Base-by-base conservation (phyloP, 345 rosid genomes). In the Aquilaria yunnanensis region DNA sequence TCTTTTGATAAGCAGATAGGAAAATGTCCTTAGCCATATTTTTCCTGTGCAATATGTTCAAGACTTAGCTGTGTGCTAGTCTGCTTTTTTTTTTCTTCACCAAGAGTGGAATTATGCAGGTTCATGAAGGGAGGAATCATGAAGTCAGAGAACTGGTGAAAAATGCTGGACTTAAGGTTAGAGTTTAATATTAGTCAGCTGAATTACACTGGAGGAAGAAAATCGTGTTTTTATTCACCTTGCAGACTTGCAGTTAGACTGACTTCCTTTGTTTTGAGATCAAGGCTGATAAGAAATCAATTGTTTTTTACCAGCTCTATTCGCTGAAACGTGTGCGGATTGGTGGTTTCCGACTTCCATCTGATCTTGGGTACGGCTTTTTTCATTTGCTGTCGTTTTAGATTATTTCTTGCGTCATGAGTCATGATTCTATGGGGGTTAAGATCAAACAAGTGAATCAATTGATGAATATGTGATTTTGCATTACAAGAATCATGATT, bases 61-160 rank as follows among this genome's bases (percentile, higher is more conserved):
- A 4, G 43, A 9, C 43, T 5, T 37, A 37, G 3, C 43, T 37
- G 43, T 37, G 43, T 37, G 43, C 43, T 37, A 29, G 1, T 14
- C 10, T 13, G 33, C 14, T 41, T 10, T 14, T 16, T 31, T 56
- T 51, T 32, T 37, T 43, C 37, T 47, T 63, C 7, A 31, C 32
- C 57, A 63, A 52, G 60, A 79, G 47, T 47, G 12, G 60, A 51
- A 47, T 47, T 47, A 37, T 72, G 72, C 84, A 90, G 99, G 97
- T 94, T 78, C 92, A 90, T 64, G 96, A 94, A 80, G 99, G 99
- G 58, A 86, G 96, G 69, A 90, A 88, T 68, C 99, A 90, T 61
- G 97, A 90, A 79, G 97, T 94, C 56, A 82, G 96, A 57, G 99
- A 90, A 82, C 80, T 94, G 56, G 88, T 94, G 73, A 94, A 94